phyloP scores from a whole-genome alignment of 331 rosid genomes.

The Stylosanthes scabra region DNA sequence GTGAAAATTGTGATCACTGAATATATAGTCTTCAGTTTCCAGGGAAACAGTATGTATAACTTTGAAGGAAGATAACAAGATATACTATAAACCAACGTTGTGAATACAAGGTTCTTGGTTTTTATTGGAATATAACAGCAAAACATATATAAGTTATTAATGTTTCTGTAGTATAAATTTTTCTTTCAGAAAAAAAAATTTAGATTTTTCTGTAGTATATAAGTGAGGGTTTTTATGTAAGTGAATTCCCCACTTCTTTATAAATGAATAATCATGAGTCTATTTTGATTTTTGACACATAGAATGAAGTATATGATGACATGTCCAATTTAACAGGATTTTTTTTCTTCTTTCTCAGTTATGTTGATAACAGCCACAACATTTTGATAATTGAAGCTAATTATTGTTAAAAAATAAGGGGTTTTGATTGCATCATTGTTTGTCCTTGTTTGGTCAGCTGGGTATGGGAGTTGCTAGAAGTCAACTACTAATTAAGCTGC shows the following conservation, averaged over 20 bases:
- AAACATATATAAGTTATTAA: constrained; percentile 15
- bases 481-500: constrained; percentile 49
- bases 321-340: too few species aligned
- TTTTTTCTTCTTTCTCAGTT: background rate
- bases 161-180: too few species aligned
- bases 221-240: too few species aligned
- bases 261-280: too few species aligned
- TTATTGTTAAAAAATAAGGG: constrained; percentile 29
- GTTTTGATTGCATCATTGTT: constrained; percentile 36
- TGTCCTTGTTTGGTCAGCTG: constrained; percentile 47
- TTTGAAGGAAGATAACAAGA: constrained; percentile 7
- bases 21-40: background rate
- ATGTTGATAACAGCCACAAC: constrained; percentile 13
- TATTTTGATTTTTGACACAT: too few species aligned
- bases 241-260: too few species aligned
- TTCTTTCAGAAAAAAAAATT: too few species aligned
- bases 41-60: constrained; percentile 3
- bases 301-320: too few species aligned
- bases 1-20: constrained; percentile 19
- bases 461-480: constrained; percentile 42
- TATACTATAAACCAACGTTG: constrained; percentile 6
- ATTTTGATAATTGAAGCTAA: constrained; percentile 15
- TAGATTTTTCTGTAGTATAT: too few species aligned
- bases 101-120: constrained; percentile 19
- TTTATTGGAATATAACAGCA: background rate